Evolutionary conservation across 2,329 filamentous ascomycete genomes (phyloP).

Genomic region (Alternaria brassicicola): DNA sequence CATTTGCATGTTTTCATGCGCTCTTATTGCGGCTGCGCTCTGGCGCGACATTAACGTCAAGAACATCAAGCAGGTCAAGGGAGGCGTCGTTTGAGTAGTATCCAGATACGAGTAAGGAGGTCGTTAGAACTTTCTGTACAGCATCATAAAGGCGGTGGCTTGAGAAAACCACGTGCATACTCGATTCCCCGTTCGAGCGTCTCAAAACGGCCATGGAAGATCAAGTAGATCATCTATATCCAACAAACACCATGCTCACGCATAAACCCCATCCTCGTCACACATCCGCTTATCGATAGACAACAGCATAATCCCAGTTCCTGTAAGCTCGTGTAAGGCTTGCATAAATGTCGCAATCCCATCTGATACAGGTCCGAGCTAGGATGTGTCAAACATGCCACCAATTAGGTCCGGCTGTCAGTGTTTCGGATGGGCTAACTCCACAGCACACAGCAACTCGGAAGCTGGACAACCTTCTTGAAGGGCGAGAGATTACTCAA

Average conservation of each 20-base stretch:
- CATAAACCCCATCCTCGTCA: background rate
- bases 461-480: background rate
- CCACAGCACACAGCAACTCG: background rate
- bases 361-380: constrained; percentile 11
- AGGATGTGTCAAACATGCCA: background rate
- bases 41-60: constrained; percentile 55
- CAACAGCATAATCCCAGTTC: background rate
- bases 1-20: constrained; percentile 27
- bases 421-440: constrained; percentile 6
- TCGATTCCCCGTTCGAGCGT: background rate
- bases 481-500: background rate
- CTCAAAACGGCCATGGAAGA: background rate
- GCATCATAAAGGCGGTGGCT: background rate
- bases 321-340: background rate
- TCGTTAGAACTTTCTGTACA: background rate
- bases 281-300: background rate
- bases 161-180: background rate
- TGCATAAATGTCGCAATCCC: constrained; percentile 25
- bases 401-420: constrained; percentile 8
- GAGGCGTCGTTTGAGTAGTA: constrained; percentile 43
- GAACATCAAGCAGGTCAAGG: constrained; percentile 54
- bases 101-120: background rate
- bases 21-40: constrained; percentile 52
- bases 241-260: background rate
- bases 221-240: background rate